Evolutionary conservation across 2,329 filamentous ascomycete genomes (phyloP).

Genomic region (Orbilia blumenaviensis): DNA sequence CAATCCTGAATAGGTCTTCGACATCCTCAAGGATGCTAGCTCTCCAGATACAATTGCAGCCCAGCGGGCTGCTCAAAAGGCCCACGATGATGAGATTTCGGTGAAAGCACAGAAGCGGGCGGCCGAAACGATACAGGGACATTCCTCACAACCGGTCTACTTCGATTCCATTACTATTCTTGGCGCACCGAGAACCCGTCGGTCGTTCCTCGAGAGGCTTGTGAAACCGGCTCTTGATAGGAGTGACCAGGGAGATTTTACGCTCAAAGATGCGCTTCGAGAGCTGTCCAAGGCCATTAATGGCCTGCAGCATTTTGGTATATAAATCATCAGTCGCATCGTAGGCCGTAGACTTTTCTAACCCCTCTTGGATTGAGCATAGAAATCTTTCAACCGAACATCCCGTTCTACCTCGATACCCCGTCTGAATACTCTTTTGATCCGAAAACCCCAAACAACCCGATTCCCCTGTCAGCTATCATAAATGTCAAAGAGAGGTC

Average conservation of each 20-base stretch:
- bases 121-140: conserved; percentile 75
- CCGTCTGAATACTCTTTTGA: conserved; percentile 45
- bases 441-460: conserved; percentile 75
- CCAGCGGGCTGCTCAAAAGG: conserved; percentile 70
- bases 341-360: neutral
- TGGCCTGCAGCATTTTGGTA: conserved; percentile 83
- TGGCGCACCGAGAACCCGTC: conserved; percentile 83
- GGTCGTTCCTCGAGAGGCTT: conserved; percentile 81
- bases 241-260: conserved; percentile 74
- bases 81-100: conserved; percentile 68
- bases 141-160: conserved; percentile 85
- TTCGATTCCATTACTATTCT: conserved; percentile 86
- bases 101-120: conserved; percentile 72
- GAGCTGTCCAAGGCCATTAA: conserved; percentile 75
- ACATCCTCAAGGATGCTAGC: conserved; percentile 68
- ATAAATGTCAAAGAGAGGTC: conserved; percentile 81
- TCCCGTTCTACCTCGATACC: conserved; percentile 81
- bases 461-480: conserved; percentile 73
- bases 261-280: conserved; percentile 78
- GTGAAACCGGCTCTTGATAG: conserved; percentile 79
- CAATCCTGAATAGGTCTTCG: conserved; percentile 66
- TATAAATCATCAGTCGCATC: conserved; percentile 53
- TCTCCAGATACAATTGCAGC: conserved; percentile 70
- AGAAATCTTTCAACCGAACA: conserved; percentile 88
- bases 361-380: conserved; percentile 54